Base-by-base conservation (phyloP, 176 grass and related monocot species). In the Bromus sterilis region DNA sequence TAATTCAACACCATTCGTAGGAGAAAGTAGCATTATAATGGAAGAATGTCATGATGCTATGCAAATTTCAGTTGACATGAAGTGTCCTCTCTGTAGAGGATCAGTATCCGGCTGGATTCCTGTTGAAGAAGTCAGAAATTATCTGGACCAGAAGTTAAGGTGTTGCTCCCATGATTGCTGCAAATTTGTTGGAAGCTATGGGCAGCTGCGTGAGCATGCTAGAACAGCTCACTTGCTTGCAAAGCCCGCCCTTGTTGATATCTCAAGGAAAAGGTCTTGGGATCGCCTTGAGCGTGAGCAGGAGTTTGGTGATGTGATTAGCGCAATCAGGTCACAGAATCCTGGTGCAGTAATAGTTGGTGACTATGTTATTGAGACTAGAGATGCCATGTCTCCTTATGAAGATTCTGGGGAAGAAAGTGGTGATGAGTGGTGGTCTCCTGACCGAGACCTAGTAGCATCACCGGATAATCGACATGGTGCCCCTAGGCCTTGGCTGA, bases 21-120 rank as follows among this genome's bases (percentile, higher is more conserved):
- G 25, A 62, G 89, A 84, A 73, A 82, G 76, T 75, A 82, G 61
- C 66, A 73, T 62, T 70, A 37, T 56, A 78, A 57, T 41, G 9
- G 71, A 87, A 67, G 92, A 78, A 61, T 91, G 79, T 74, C 63
- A 85, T 83, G 88, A 82, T 74, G 49, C 61, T 74, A 63, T 78
- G 60, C 77, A 48, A 76, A 86, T 67, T 81, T 78, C 73, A 53
- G 84, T 68, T 80, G 49, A 84, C 55, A 36, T 98, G 32, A 98
- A 93, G 73, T 98, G 96, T 30, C 96, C 96, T 29, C 86, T 95
- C 36, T 98, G 96, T 80, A 91, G 93, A 86, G 96, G 96, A 66
- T 89, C 77, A 21, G 96, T 98, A 35, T 83, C 79, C 16, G 90
- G 86, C 78, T 89, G 90, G 95, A 88, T 83, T 83, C 87, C 94